A percentile compares a stretch with the other conserved stretches of the same genome.
Evolutionary conservation across 2,329 filamentous ascomycete genomes (phyloP).

Genomic region (Trichoderma atroviride): DNA sequence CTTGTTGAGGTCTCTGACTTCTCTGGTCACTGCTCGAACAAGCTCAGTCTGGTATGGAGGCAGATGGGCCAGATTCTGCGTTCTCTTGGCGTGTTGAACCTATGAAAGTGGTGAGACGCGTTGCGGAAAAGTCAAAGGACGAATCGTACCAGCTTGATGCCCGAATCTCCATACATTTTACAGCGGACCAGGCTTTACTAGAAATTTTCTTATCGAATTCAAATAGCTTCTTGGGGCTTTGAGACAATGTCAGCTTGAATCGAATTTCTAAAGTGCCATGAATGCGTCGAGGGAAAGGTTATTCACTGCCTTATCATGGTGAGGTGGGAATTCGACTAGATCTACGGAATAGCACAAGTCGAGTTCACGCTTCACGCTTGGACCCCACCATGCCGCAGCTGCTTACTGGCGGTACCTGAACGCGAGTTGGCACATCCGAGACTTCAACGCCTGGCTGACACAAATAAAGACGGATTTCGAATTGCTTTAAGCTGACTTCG

Average conservation of each 20-base stretch:
- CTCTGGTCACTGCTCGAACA: conserved; percentile 82
- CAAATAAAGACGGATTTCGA: not conserved
- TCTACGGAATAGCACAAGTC: conserved; percentile 10
- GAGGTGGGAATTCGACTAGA: not conserved
- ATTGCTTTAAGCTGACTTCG: not conserved
- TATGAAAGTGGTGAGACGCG: conserved; percentile 41
- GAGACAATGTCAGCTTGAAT: not conserved
- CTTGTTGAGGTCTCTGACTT: conserved; percentile 90
- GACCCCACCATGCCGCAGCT: conserved; percentile 6
- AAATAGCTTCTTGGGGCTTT: not conserved
- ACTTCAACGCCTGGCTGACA: not conserved
- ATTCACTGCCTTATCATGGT: not conserved
- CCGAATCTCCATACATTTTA: conserved; percentile 83
- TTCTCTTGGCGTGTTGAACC: conserved; percentile 96
- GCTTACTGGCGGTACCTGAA: not conserved
- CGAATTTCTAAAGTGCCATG: not conserved
- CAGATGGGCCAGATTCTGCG: conserved; percentile 80
- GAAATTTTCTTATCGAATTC: not conserved
- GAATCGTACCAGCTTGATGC: conserved; percentile 72
- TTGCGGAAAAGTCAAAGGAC: not conserved
- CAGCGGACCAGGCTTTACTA: conserved; percentile 19
- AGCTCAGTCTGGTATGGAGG: conserved; percentile 92
- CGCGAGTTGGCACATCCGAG: not conserved
- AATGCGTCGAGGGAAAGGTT: not conserved
- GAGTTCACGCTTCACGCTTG: conserved; percentile 12